Evolutionary conservation across 192 early-diverging fungal genomes (phyloP).

Genomic region (Pilaira anomala): DNA sequence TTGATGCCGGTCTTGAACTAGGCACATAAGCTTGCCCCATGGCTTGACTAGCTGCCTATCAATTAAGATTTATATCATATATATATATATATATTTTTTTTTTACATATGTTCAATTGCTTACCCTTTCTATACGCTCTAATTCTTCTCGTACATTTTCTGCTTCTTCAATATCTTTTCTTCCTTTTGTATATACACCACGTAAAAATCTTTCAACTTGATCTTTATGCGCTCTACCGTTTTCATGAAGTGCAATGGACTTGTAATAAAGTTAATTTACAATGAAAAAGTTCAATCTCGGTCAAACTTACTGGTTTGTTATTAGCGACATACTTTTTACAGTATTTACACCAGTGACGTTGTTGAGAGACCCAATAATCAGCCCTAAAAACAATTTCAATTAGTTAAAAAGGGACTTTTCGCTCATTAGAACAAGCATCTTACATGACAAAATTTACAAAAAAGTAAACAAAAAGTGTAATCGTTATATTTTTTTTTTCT

Average conservation of each 20-base stretch:
- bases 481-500: no score
- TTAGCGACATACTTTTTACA: slow-evolving; percentile 79
- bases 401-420: no score
- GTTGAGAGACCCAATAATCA: slow-evolving; percentile 67
- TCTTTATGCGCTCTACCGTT: slow-evolving; percentile 78
- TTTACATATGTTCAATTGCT: background rate
- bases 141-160: slow-evolving; percentile 56
- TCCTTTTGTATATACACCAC: slow-evolving; percentile 57
- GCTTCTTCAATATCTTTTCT: slow-evolving; percentile 51
- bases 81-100: background rate
- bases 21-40: background rate
- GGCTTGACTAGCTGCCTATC: slow-evolving; percentile 6
- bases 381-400: slow-evolving; percentile 21
- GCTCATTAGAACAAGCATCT: no score
- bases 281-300: background rate
- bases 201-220: slow-evolving; percentile 73
- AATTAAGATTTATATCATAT: no score
- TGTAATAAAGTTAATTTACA: background rate
- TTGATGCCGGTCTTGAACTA: background rate
- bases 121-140: slow-evolving; percentile 62
- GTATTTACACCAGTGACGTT: slow-evolving; percentile 83
- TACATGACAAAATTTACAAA: no score
- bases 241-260: slow-evolving; percentile 69
- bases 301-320: slow-evolving; percentile 69
- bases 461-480: no score